Evolutionary conservation across 495 filamentous ascomycete genomes (phyloP).

Genomic region (Usnea hakonensis): DNA sequence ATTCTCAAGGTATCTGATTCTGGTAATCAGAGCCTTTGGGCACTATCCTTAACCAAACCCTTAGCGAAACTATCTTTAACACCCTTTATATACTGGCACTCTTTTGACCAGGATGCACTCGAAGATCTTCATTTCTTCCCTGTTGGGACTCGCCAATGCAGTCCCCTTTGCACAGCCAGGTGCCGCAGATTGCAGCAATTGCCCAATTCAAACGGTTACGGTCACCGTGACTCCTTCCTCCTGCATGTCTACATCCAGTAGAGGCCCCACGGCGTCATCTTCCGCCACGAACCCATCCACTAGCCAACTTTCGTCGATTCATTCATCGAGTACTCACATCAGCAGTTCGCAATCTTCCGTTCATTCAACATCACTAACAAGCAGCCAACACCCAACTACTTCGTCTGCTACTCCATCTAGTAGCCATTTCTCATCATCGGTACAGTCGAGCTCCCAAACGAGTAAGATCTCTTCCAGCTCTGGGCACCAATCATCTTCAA

Average conservation of each 20-base stretch:
- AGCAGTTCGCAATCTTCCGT: background rate
- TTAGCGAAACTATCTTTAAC: constrained; percentile 1
- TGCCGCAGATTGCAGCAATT: background rate
- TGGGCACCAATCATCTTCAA: background rate
- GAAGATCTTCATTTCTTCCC: background rate
- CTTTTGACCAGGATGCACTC: background rate
- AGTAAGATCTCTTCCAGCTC: background rate
- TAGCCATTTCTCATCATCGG: background rate
- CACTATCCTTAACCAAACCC: too few species aligned
- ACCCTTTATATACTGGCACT: background rate
- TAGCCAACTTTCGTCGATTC: background rate
- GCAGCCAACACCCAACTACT: background rate
- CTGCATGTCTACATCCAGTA: background rate
- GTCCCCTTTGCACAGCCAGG: background rate
- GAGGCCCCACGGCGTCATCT: background rate
- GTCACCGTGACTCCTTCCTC: background rate
- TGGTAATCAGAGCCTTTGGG: background rate
- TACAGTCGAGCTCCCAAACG: background rate
- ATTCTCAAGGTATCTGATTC: background rate
- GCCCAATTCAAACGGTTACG: background rate
- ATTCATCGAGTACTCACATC: background rate
- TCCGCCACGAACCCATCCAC: background rate
- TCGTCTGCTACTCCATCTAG: background rate
- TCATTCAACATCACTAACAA: constrained; percentile 3
- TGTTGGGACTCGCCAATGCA: background rate